These are phyloP conservation scores for Kluyveromyces starmeri DNA, from an alignment of 805 yeast genomes.

Conservation along the genomic window DNA sequence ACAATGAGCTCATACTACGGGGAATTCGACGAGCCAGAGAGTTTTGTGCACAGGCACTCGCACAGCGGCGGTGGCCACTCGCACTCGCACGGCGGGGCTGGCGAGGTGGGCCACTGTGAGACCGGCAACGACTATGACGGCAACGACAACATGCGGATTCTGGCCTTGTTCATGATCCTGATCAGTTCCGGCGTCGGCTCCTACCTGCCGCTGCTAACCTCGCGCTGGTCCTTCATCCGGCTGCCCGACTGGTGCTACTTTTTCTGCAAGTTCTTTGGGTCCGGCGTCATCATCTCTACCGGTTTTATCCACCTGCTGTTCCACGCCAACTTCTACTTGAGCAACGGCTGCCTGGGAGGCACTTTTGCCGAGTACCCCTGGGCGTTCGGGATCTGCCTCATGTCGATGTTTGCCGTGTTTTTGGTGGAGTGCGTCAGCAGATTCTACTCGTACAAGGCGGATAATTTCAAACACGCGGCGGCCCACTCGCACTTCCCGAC, in stretches of 20 bases:
- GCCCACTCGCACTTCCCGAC: conserved; percentile 9
- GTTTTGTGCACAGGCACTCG: too few relatives aligned
- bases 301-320: conserved; percentile 67
- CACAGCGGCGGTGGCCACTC: too few relatives aligned
- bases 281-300: conserved; percentile 77
- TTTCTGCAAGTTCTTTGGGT: conserved; percentile 66
- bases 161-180: conserved; percentile 54
- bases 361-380: conserved; percentile 47
- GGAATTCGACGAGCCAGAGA: too few relatives aligned
- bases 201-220: conserved; percentile 53
- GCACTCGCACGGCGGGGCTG: conserved; percentile 14
- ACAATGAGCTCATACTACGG: too few relatives aligned
- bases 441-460: conserved; percentile 26
- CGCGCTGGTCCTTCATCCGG: conserved; percentile 47
- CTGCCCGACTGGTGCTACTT: conserved; percentile 58
- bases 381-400: conserved; percentile 45
- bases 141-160: conserved; percentile 36
- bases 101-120: conserved; percentile 30
- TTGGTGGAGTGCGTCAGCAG: conserved; percentile 33
- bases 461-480: conserved; percentile 21
- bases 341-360: conserved; percentile 54
- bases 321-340: conserved; percentile 56
- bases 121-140: conserved; percentile 39
- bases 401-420: conserved; percentile 38
- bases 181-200: conserved; percentile 51